Evolutionary conservation across 192 early-diverging fungal genomes (phyloP), one percentile per base, ranked within the genome.

Genomic region (Umbelopsis sp.): DNA sequence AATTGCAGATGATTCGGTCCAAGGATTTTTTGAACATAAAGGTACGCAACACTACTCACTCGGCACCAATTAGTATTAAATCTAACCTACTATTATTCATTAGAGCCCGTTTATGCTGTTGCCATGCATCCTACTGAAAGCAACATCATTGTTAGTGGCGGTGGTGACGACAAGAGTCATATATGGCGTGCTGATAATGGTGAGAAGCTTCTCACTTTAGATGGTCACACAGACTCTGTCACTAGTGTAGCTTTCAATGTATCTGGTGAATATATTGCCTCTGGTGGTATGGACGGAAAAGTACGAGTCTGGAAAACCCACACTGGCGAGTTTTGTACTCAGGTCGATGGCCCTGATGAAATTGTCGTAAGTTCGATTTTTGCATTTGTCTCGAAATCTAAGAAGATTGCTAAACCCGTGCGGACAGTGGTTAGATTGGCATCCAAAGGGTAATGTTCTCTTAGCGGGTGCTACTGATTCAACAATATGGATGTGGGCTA

Each of bases 261-360:
- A 37, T 91, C 93, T 73, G 98, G 98, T 23, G 77, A 86, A 58
- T 92, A 90, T 75, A 88, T 94, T 55, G 96, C 96, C 6, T 86
- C 91, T 2, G 98, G 92, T 49, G 95, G 93, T n/a, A 95, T 99
- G 96, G 96, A 98, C 72, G 98, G 98, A 49, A 89, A 91, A 68
- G 84, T 98, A 71, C 80, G 80, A 65, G 90, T 97, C 30, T 92
- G 90, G 85, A 80, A 87, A 72, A 73, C 81, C 21, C 76, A 85
- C 9, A 88, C 78, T 33, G 88, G 90, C 9, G 82, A 87, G 68
- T 80, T 88, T 44, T 81, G 94, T 16, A 78, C 82, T 1, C 65
- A 78, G 20, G 83, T 98, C 25, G 95, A 99, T 61, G 96, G 95
- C 5, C 93, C 96, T 13, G 88, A 90, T 72, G 98, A 98, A 79